Base-by-base conservation (phyloP, 2,329 filamentous ascomycete genomes). In the Ophiocordyceps camponoti-saundersi region DNA sequence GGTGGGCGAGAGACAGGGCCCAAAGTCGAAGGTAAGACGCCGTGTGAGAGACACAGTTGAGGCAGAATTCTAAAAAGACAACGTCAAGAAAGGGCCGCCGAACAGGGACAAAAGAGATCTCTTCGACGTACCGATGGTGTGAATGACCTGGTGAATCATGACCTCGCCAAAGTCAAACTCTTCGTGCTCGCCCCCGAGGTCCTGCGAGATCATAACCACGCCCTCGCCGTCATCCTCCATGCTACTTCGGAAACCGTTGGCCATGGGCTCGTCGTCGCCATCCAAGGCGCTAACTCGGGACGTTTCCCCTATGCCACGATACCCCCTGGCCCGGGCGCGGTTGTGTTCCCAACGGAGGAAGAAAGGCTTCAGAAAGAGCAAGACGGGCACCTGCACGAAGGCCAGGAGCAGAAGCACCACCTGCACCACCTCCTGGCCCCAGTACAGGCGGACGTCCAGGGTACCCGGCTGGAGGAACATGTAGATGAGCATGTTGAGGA, bases 101-200 rank as follows among this genome's bases (percentile, higher is more conserved):
- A 39, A 18, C n/a, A 13, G 3, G 6, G 15, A 39, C 16, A n/a
- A 39, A n/a, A n/a, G 2, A n/a, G n/a, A n/a, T n/a, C n/a, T n/a
- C n/a, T n/a, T n/a, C n/a, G n/a, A 39, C 34, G 66, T 79, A 90
- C 85, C 88, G 59, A 96, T 96, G 18, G 90, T 96, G 70, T 96
- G 93, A 59, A 98, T 98, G 61, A 95, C 79, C 65, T 98, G 92
- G 67, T 98, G 92, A 60, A 98, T 98, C 88, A 98, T 95, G 52
- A 88, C 77, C 64, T 98, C 92, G 50, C 83, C 79, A 62, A 98
- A 98, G 57, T 98, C 92, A 62, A 98, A 98, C 61, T 98, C 92
- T 58, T 92, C 89, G 56, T 95, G 86, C 55, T 89, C 89, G 44
- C 86, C 85, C 42, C 73, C 75, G 54, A 93, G 78, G 59, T 92